A percentile compares a stretch with the other conserved stretches of the same genome.
These are phyloP conservation scores for Naematelia encephala DNA, from an alignment of 768 basidiomycete genomes.

Conservation along the genomic window DNA sequence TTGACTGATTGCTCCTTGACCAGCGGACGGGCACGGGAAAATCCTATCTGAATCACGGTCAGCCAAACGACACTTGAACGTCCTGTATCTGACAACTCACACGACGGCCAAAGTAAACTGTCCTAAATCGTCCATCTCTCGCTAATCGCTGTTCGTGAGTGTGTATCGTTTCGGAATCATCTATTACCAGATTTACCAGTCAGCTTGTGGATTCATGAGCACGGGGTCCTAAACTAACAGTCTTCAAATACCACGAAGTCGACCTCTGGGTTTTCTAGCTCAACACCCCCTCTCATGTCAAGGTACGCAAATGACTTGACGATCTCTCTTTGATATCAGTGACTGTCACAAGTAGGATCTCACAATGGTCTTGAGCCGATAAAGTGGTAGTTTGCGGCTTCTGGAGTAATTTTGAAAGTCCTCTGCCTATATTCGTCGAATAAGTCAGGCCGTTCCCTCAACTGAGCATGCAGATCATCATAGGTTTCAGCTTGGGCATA, in stretches of 20 bases:
- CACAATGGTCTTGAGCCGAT: slow-evolving; percentile 19
- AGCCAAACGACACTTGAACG: not conserved
- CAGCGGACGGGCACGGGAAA: slow-evolving; percentile 55
- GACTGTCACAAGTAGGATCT: not conserved
- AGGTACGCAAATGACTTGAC: slow-evolving; percentile 83
- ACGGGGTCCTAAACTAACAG: slow-evolving; percentile 57
- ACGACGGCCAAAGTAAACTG: slow-evolving; percentile 44
- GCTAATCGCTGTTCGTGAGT: slow-evolving; percentile 12
- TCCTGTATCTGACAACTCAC: slow-evolving; percentile 24
- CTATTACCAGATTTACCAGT: slow-evolving; percentile 6
- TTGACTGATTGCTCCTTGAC: slow-evolving; percentile 63
- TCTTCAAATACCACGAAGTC: slow-evolving; percentile 77
- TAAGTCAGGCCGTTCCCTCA: slow-evolving; percentile 58
- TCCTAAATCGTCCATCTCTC: slow-evolving; percentile 32
- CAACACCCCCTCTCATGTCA: slow-evolving; percentile 73
- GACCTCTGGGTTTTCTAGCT: slow-evolving; percentile 74
- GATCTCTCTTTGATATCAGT: slow-evolving; percentile 45
- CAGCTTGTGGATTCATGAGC: not conserved
- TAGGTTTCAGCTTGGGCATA: slow-evolving; percentile 69
- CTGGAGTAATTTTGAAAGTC: slow-evolving; percentile 76
- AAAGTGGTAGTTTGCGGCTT: slow-evolving; percentile 51
- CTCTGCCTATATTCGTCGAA: slow-evolving; percentile 59
- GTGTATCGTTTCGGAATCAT: slow-evolving; percentile 17
- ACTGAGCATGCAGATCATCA: slow-evolving; percentile 63
- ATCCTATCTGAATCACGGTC: slow-evolving; percentile 30